Evolutionary conservation across 345 rosid species (phyloP).

Genomic region (Lumnitzera racemosa): DNA sequence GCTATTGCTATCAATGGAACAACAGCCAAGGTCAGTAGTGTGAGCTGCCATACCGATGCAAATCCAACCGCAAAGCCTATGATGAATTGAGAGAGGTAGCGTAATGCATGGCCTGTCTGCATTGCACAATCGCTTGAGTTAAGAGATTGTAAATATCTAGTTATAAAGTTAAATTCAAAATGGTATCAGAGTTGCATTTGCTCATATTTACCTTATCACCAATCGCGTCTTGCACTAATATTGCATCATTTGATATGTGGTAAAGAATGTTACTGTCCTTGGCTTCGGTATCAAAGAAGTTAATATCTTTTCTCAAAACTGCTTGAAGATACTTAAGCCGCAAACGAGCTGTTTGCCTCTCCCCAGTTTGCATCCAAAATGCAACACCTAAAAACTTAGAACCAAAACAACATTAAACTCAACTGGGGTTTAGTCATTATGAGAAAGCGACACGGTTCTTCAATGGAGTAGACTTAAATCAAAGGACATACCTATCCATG

Average conservation of each 20-base stretch:
- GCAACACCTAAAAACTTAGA: conserved; percentile 41
- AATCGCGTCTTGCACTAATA: conserved; percentile 82
- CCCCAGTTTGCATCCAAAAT: conserved; percentile 82
- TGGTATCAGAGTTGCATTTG: too few species aligned
- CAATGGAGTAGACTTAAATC: background rate
- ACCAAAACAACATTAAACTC: conserved; percentile 4
- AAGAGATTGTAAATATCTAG: too few species aligned
- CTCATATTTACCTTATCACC: conserved; percentile 60
- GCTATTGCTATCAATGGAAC: conserved; percentile 77
- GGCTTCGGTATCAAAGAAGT: conserved; percentile 67
- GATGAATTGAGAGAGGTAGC: conserved; percentile 57
- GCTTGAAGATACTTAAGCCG: conserved; percentile 62
- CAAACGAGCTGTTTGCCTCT: conserved; percentile 73
- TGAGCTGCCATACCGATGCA: conserved; percentile 68
- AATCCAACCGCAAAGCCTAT: conserved; percentile 67
- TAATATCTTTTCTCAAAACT: conserved; percentile 49
- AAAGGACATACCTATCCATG: conserved; percentile 54
- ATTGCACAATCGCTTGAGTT: conserved; percentile 1
- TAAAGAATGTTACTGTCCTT: conserved; percentile 55
- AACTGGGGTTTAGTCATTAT: background rate
- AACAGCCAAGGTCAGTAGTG: conserved; percentile 76
- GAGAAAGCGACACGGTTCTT: background rate
- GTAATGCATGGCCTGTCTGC: conserved; percentile 75
- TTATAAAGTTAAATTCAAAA: too few species aligned
- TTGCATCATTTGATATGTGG: conserved; percentile 78